Percentiles rank a stretch among this genome's conserved stretches.
phyloP scores from a whole-genome alignment of 306 rosid genomes.

The Argentina anserina region DNA sequence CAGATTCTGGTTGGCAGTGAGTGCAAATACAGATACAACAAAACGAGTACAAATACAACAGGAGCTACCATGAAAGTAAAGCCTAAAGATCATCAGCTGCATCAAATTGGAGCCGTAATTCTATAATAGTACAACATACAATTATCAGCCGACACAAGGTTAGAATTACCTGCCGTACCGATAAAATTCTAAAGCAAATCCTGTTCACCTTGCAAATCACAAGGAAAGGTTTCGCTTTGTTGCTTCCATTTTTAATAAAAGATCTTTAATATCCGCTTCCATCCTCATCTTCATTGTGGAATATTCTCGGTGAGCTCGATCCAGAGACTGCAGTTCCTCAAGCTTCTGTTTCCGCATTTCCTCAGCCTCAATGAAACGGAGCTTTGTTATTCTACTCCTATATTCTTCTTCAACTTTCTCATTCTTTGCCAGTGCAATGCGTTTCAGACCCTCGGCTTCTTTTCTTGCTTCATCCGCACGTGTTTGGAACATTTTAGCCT shows the following conservation, averaged over 20 bases:
- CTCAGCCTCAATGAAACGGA: constrained; percentile 66
- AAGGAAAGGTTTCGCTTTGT: constrained; percentile 74
- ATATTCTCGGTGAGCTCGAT: constrained; percentile 75
- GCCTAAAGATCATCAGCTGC: background rate
- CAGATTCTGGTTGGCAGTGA: constrained; percentile 53
- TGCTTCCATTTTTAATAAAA: constrained; percentile 89
- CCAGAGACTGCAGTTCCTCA: constrained; percentile 76
- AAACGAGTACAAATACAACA: background rate
- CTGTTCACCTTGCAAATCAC: constrained; percentile 31
- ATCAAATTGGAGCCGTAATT: background rate
- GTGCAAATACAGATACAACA: background rate
- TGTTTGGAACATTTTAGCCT: constrained; percentile 89
- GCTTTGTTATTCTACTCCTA: constrained; percentile 57
- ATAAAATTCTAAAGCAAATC: background rate
- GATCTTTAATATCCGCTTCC: constrained; percentile 87
- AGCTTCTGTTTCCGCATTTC: constrained; percentile 68
- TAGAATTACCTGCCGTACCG: background rate
- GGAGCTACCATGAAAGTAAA: background rate
- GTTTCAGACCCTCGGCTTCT: constrained; percentile 84
- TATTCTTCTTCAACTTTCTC: constrained; percentile 85
- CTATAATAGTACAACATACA: constrained; percentile 10
- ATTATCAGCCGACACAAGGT: background rate
- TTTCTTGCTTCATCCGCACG: constrained; percentile 94
- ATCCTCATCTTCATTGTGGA: constrained; percentile 79
- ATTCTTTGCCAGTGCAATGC: constrained; percentile 80